A percentile compares a stretch with the other conserved stretches of the same genome.
Conservation (phyloP, 192 early-diverging fungal species). For the Entomortierella beljakovae region DNA sequence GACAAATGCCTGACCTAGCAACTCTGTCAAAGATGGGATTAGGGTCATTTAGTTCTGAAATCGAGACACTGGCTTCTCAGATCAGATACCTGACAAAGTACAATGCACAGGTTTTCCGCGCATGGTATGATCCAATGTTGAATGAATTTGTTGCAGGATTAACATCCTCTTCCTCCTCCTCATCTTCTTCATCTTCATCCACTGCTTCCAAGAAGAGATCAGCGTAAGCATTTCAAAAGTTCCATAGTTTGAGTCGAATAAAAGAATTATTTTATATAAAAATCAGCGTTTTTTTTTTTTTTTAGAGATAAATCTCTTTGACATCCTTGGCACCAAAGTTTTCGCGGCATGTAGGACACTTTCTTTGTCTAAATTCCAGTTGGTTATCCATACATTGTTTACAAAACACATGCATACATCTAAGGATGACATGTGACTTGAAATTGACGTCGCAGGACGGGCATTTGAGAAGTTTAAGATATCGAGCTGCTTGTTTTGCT, state of each 20-base stretch:
- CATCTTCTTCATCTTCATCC: not conserved
- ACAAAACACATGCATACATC: constrained; percentile 98
- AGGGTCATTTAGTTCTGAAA: constrained; percentile 58
- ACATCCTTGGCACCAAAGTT: constrained; percentile 87
- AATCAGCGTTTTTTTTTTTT: not conserved
- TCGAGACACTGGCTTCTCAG: constrained; percentile 58
- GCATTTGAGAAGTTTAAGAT: constrained; percentile 90
- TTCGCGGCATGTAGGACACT: constrained; percentile 91
- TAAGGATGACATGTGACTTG: constrained; percentile 84
- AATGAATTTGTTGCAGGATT: not conserved
- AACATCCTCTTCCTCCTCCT: not conserved
- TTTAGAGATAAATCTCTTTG: constrained; percentile 81
- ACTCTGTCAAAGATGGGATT: constrained; percentile 63
- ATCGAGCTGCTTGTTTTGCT: constrained; percentile 33
- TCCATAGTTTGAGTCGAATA: not conserved
- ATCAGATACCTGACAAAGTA: constrained; percentile 64
- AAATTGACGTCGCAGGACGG: constrained; percentile 87
- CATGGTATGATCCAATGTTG: constrained; percentile 71
- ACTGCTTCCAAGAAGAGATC: no score
- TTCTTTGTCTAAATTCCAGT: constrained; percentile 86
- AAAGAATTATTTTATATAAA: not conserved
- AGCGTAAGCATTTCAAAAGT: not conserved
- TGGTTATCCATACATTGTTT: constrained; percentile 89
- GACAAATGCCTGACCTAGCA: constrained; percentile 53
- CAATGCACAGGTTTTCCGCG: constrained; percentile 68